Conservation (phyloP, 768 basidiomycete species). For the Amanita molliuscula region DNA sequence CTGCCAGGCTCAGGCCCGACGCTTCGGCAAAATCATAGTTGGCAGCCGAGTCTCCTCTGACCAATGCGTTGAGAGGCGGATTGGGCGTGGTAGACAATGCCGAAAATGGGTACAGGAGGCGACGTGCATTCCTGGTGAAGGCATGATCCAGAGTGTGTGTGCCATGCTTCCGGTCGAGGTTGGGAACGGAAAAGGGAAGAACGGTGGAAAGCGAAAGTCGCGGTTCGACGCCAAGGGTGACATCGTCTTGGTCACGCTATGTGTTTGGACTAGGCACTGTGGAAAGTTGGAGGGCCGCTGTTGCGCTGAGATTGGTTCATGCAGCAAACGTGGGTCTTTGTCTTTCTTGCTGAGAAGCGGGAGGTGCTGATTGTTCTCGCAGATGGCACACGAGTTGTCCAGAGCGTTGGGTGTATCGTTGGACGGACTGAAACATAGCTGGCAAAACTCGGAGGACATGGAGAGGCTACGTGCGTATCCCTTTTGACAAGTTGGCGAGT, state of each 20-base stretch:
- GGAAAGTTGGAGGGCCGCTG: slow-evolving; percentile 79
- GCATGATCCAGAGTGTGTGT: slow-evolving; percentile 4
- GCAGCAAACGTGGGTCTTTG: slow-evolving; percentile 47
- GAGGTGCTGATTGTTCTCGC: background rate
- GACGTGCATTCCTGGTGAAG: background rate
- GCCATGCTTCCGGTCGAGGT: background rate
- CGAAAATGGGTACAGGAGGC: background rate
- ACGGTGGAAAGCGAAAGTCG: background rate
- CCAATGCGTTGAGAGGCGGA: slow-evolving; percentile 19
- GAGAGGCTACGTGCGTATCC: slow-evolving; percentile 59
- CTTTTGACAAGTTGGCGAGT: background rate
- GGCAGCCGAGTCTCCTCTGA: background rate
- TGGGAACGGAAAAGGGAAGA: slow-evolving; percentile 5
- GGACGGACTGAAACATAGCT: slow-evolving; percentile 73
- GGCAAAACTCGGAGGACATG: slow-evolving; percentile 95
- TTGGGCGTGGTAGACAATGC: slow-evolving; percentile 15
- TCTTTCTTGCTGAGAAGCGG: background rate
- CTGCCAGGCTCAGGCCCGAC: slow-evolving; percentile 8
- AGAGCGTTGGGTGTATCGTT: slow-evolving; percentile 60
- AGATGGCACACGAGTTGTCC: slow-evolving; percentile 74
- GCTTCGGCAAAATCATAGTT: background rate
- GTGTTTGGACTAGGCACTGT: slow-evolving; percentile 64
- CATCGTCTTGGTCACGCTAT: slow-evolving; percentile 47
- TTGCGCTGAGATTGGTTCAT: slow-evolving; percentile 66
- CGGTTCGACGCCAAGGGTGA: slow-evolving; percentile 34